These are phyloP conservation scores for Fusarium austroafricanum DNA, from an alignment of 2,329 filamentous ascomycete genomes.

Conservation along the genomic window DNA sequence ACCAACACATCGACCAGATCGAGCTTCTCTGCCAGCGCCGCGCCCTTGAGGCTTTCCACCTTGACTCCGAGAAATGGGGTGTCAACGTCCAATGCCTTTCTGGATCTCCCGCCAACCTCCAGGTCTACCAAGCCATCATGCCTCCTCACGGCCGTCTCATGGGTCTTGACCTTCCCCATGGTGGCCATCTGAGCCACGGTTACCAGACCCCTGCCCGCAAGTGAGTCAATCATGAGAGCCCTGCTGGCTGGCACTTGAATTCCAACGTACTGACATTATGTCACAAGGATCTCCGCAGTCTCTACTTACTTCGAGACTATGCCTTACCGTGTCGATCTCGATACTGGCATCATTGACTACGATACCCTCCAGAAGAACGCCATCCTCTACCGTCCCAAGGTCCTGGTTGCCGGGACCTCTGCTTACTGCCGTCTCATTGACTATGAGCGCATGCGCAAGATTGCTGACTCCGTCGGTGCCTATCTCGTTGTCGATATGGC, in stretches of 20 bases:
- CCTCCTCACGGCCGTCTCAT: constrained; percentile 95
- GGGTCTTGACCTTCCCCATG: constrained; percentile 94
- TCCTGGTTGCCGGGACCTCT: constrained; percentile 95
- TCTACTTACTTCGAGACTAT: constrained; percentile 99
- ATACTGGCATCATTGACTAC: constrained; percentile 98
- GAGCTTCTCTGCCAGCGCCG: constrained; percentile 95
- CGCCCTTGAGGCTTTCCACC: constrained; percentile 89
- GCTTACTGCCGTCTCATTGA: constrained; percentile 99
- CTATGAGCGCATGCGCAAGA: constrained; percentile 95
- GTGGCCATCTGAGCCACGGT: constrained; percentile 94
- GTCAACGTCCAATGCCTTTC: constrained; percentile 97
- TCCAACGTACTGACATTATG: constrained; percentile 6
- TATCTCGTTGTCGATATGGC: constrained; percentile 99
- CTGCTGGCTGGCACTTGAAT: background rate
- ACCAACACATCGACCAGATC: constrained; percentile 97
- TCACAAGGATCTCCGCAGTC: constrained; percentile 84
- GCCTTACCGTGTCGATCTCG: constrained; percentile 89
- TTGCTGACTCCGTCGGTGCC: constrained; percentile 91
- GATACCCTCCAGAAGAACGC: constrained; percentile 91
- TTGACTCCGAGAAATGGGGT: constrained; percentile 91
- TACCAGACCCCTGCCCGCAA: constrained; percentile 97
- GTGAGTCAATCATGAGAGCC: constrained; percentile 57
- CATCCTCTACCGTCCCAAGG: constrained; percentile 92
- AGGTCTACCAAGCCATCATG: constrained; percentile 98
- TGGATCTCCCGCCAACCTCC: constrained; percentile 94